Conservation (phyloP, 2,329 filamentous ascomycete genomes). For the Aotearoamyces nothofagi region DNA sequence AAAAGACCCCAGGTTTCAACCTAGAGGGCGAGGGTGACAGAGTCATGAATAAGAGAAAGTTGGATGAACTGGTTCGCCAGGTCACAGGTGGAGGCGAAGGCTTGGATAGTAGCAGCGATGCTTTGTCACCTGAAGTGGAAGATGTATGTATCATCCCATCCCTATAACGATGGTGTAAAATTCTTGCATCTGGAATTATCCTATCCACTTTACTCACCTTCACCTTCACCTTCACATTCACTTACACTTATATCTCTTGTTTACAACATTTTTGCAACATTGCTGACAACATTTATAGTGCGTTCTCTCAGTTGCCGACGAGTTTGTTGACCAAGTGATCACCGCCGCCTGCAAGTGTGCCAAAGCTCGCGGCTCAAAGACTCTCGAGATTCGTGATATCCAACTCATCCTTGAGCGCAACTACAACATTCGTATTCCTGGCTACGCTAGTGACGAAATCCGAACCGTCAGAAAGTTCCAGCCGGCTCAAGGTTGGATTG, state of each 20-base stretch:
- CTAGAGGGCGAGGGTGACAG: constrained; percentile 86
- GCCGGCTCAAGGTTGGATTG: constrained; percentile 77
- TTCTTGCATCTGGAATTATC: no score
- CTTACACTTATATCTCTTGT: no score
- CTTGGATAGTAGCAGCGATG: constrained; percentile 50
- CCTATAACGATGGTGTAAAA: no score
- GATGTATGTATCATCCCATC: constrained; percentile 47
- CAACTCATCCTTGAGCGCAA: constrained; percentile 72
- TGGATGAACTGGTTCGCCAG: constrained; percentile 88
- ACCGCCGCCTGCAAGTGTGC: constrained; percentile 78
- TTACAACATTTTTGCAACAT: no score
- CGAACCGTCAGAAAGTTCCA: constrained; percentile 89
- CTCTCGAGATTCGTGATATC: constrained; percentile 77
- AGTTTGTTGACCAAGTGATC: constrained; percentile 87
- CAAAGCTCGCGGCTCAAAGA: constrained; percentile 81
- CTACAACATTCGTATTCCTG: constrained; percentile 85
- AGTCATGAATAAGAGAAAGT: constrained; percentile 92
- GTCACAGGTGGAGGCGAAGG: constrained; percentile 71
- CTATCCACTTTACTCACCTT: no score
- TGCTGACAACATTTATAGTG: constrained; percentile 35
- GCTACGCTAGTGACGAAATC: constrained; percentile 87
- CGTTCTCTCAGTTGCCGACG: constrained; percentile 77
- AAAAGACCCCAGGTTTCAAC: constrained; percentile 68
- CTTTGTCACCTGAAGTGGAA: constrained; percentile 80
- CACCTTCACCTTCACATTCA: no score